Percentiles rank a stretch among this genome's conserved stretches.
These are phyloP conservation scores for Pluteus cervinus DNA, from an alignment of 768 basidiomycete species.

Conservation along the genomic window DNA sequence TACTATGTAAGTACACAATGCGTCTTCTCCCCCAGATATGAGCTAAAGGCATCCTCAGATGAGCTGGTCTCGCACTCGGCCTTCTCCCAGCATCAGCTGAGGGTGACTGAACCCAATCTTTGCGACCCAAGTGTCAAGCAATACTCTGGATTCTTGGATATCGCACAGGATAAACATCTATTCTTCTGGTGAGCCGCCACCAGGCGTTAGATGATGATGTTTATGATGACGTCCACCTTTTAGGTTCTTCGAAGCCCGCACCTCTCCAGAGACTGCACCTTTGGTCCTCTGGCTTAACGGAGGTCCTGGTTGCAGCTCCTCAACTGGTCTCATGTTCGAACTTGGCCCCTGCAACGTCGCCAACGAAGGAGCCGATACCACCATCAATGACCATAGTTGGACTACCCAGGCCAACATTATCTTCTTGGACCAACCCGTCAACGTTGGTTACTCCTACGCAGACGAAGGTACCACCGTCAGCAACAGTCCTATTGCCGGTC, in stretches of 20 bases:
- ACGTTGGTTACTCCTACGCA: slow-evolving; percentile 87
- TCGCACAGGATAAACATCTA: slow-evolving; percentile 71
- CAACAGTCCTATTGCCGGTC: slow-evolving; percentile 79
- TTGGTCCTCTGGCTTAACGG: slow-evolving; percentile 91
- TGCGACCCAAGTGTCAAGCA: slow-evolving; percentile 81
- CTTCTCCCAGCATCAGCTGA: slow-evolving; percentile 45
- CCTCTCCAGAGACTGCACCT: slow-evolving; percentile 68
- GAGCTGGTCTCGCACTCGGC: slow-evolving; percentile 56
- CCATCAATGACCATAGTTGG: slow-evolving; percentile 80
- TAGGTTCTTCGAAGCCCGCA: slow-evolving; percentile 88
- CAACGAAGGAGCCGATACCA: slow-evolving; percentile 64
- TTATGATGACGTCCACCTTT: background rate
- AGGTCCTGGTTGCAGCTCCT: slow-evolving; percentile 66
- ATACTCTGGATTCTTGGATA: slow-evolving; percentile 80
- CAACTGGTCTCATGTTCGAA: slow-evolving; percentile 86
- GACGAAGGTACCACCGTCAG: slow-evolving; percentile 69
- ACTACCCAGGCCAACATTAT: slow-evolving; percentile 73
- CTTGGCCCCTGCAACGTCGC: slow-evolving; percentile 82
- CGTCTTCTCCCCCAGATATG: background rate
- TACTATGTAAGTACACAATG: slow-evolving; percentile 52
- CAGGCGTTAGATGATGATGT: background rate
- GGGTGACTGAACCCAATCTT: slow-evolving; percentile 61
- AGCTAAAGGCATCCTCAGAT: slow-evolving; percentile 31
- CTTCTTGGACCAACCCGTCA: slow-evolving; percentile 78
- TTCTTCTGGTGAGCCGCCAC: slow-evolving; percentile 69